Percentiles rank a stretch among this genome's conserved stretches.
These are phyloP conservation scores for Acrocalymma vagum DNA, from an alignment of 2,329 filamentous ascomycete species.

Conservation along the genomic window DNA sequence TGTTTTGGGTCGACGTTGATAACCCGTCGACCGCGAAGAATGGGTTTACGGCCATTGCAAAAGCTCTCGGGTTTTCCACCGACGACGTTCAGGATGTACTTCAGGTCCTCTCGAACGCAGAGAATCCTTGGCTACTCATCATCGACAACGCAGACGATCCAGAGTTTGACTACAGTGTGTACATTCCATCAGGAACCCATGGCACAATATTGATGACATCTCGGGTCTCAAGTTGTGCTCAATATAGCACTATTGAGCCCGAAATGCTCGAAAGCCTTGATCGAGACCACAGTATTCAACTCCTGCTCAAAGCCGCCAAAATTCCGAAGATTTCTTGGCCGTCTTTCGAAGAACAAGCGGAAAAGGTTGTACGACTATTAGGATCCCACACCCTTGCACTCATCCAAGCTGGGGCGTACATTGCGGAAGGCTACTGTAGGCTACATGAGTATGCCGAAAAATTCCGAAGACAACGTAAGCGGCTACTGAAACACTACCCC, in stretches of 20 bases:
- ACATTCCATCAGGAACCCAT: conserved; percentile 22
- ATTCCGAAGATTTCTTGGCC: conserved; percentile 9
- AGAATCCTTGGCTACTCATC: conserved; percentile 27
- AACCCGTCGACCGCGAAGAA: conserved; percentile 24
- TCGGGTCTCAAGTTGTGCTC: conserved; percentile 19
- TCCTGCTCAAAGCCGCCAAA: conserved; percentile 22
- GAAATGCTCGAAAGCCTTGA: conserved; percentile 23
- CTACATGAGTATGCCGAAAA: conserved; percentile 30
- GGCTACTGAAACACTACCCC: conserved; percentile 34
- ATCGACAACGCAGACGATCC: conserved; percentile 35
- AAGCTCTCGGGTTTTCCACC: conserved; percentile 17
- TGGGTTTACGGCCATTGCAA: conserved; percentile 31
- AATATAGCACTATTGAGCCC: conserved; percentile 12
- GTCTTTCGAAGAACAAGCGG: conserved; percentile 6
- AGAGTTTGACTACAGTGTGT: conserved; percentile 17
- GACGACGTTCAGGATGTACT: conserved; percentile 22
- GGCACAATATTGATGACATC: conserved; percentile 29
- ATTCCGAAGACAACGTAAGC: conserved; percentile 28
- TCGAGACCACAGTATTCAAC: conserved; percentile 12
- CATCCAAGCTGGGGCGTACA: conserved; percentile 38
- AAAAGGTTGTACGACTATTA: conserved; percentile 16
- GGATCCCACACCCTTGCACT: conserved; percentile 34
- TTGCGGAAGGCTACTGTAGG: conserved; percentile 29
- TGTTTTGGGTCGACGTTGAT: conserved; percentile 43
- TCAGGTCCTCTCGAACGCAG: conserved; percentile 15